phyloP scores from a whole-genome alignment of 1,284 basidiomycete species.

The Coniferiporia sulphurascens region DNA sequence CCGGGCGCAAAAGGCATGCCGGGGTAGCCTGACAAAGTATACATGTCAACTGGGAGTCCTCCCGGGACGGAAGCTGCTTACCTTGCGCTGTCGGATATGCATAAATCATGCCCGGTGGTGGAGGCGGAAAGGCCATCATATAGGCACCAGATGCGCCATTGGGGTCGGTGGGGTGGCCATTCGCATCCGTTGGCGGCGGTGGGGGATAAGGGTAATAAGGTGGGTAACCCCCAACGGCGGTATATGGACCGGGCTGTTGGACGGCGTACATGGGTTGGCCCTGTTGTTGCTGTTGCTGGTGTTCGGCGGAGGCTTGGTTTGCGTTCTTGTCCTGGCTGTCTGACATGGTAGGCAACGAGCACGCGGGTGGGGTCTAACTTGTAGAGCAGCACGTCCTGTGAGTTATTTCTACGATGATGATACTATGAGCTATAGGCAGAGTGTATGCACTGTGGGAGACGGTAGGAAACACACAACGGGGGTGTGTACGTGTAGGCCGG shows the following conservation, averaged over 20 bases:
- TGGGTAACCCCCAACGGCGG: constrained; percentile 42
- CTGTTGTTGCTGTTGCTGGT: constrained; percentile 24
- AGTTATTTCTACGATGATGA: neutral
- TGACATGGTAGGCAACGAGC: neutral
- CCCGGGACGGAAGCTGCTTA: neutral
- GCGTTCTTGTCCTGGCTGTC: constrained; percentile 9
- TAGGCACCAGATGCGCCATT: constrained; percentile 42
- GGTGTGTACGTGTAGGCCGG: no score
- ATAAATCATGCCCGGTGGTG: constrained; percentile 59
- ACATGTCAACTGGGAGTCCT: constrained; percentile 1
- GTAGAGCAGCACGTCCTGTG: neutral
- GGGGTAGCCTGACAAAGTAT: constrained; percentile 10
- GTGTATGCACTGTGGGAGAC: neutral
- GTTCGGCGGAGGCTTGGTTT: constrained; percentile 13
- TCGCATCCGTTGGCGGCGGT: constrained; percentile 33
- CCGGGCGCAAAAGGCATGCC: constrained; percentile 40
- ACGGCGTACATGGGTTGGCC: constrained; percentile 36
- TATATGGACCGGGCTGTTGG: constrained; percentile 41
- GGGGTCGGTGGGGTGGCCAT: constrained; percentile 34
- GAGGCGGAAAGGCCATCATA: constrained; percentile 45
- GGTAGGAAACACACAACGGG: neutral
- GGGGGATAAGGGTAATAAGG: constrained; percentile 42
- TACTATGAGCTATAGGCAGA: neutral
- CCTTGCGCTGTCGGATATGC: constrained; percentile 42
- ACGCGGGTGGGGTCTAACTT: neutral